Percentiles rank a stretch among this genome's conserved stretches.
Conservation (phyloP, 2,329 filamentous ascomycete genomes). For the Fusarium devonianum region DNA sequence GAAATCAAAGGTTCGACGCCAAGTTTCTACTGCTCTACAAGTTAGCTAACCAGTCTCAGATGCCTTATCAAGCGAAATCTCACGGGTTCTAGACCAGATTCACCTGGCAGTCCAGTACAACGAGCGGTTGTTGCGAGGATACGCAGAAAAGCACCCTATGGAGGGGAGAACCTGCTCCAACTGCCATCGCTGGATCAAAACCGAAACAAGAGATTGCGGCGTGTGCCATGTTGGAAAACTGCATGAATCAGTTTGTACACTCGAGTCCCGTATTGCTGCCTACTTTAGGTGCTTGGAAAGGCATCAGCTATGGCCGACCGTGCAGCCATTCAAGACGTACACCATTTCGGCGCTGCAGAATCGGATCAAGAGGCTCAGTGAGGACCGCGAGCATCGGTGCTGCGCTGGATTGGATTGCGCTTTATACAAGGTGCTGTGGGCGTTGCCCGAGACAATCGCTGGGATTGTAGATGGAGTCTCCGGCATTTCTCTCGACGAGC, state of each 20-base stretch:
- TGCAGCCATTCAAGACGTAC: slow-evolving; percentile 1
- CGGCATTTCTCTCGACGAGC: background rate
- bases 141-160: background rate
- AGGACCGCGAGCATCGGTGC: background rate
- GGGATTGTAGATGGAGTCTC: background rate
- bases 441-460: background rate
- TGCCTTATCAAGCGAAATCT: slow-evolving; percentile 1
- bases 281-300: slow-evolving; percentile 2
- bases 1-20: background rate
- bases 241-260: background rate
- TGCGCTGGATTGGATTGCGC: slow-evolving; percentile 3
- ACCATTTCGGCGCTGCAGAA: background rate
- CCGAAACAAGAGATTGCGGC: background rate
- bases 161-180: background rate
- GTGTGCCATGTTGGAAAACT: background rate
- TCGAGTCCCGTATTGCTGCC: slow-evolving; percentile 1
- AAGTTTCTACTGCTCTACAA: accelerated
- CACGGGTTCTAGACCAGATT: background rate
- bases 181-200: background rate
- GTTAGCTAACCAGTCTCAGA: background rate
- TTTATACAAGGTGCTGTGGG: slow-evolving; percentile 5
- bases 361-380: slow-evolving; percentile 4
- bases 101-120: slow-evolving; percentile 1
- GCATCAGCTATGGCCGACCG: background rate
- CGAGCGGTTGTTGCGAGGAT: background rate